These are phyloP conservation scores for Boletales sp. DNA, from an alignment of 768 basidiomycete species.

Conservation along the genomic window DNA sequence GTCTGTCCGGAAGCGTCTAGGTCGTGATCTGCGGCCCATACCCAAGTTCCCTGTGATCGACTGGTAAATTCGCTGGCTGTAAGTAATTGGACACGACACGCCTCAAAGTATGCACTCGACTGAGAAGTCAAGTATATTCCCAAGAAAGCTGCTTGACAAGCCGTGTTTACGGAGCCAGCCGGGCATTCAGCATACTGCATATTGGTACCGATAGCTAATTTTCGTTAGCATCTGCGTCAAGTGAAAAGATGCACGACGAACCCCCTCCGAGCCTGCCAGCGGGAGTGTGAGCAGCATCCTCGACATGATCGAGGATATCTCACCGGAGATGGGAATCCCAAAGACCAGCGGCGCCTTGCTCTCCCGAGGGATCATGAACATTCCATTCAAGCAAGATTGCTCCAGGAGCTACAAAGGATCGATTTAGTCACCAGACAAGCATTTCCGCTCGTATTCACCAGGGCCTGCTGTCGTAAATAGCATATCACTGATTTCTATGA, in stretches of 20 bases:
- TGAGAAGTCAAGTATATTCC: slow-evolving; percentile 53
- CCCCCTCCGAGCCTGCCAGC: slow-evolving; percentile 26
- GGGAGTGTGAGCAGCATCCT: not conserved
- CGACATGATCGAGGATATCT: not conserved
- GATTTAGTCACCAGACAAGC: not conserved
- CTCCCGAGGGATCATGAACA: slow-evolving; percentile 49
- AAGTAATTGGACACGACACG: slow-evolving; percentile 12
- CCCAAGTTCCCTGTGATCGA: slow-evolving; percentile 60
- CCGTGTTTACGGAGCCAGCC: slow-evolving; percentile 35
- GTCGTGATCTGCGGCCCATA: slow-evolving; percentile 75
- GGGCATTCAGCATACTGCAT: slow-evolving; percentile 43
- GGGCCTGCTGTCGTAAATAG: slow-evolving; percentile 57
- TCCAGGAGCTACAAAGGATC: slow-evolving; percentile 32
- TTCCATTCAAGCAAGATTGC: slow-evolving; percentile 56
- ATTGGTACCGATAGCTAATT: slow-evolving; percentile 49
- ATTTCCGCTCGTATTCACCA: slow-evolving; percentile 9
- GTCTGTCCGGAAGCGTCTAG: slow-evolving; percentile 51
- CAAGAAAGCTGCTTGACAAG: slow-evolving; percentile 64
- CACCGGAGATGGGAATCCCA: slow-evolving; percentile 46
- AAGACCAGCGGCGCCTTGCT: slow-evolving; percentile 51
- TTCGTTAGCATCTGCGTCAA: not conserved
- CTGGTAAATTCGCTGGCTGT: not conserved
- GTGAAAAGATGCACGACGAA: not conserved
- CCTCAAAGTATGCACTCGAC: slow-evolving; percentile 66
- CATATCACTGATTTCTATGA: slow-evolving; percentile 63